Evolutionary conservation across 2,329 filamentous ascomycete species (phyloP), one percentile per base, ranked within the genome.

Genomic region (Monilinia polystroma): DNA sequence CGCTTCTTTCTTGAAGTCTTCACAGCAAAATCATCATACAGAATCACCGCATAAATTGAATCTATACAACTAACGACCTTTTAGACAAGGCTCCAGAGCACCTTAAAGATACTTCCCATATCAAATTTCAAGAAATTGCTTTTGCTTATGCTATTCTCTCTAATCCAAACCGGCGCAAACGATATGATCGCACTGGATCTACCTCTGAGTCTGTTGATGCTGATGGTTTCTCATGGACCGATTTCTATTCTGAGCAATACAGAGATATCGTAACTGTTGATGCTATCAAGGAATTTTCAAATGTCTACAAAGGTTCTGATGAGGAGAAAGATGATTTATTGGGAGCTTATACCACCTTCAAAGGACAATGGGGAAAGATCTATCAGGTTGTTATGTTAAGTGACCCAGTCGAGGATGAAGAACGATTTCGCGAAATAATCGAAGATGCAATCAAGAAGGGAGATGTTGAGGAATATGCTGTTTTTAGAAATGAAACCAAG

Each of bases 111-210:
- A 80, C 84, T 53, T 94, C 95, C 2, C 89, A 97, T 73, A 82
- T 84, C 68, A 89, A 85, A 64, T 99, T 99, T 78, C 95, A 99
- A 79, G 84, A 90, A 72, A 88, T 99, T 72, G 94, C 94, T 32
- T 94, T 97, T 75, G 94, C 95, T 63, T 97, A 98, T 76, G 94
- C 93, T 45, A 86, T 99, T 60, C 90, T 99, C 47, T 97, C 92
- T 43, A 92, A 97, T 73, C 83, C 90, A 29, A 83, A 84, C 26
- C 87, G 95, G 64, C 90, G 95, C 72, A 87, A 88, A 73, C 90
- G 92, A 68, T 99, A 97, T 81, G 94, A 99, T 76, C 83, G 85
- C 64, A 98, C 94, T 0, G 95, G 95, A 65, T 95, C 90, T 66
- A 98, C 93, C 0, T 87, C 91, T 14, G 93, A 97, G 76, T 89